These are phyloP conservation scores for Bruguiera gymnorhiza DNA, from an alignment of 345 rosid genomes.

Conservation along the genomic window DNA sequence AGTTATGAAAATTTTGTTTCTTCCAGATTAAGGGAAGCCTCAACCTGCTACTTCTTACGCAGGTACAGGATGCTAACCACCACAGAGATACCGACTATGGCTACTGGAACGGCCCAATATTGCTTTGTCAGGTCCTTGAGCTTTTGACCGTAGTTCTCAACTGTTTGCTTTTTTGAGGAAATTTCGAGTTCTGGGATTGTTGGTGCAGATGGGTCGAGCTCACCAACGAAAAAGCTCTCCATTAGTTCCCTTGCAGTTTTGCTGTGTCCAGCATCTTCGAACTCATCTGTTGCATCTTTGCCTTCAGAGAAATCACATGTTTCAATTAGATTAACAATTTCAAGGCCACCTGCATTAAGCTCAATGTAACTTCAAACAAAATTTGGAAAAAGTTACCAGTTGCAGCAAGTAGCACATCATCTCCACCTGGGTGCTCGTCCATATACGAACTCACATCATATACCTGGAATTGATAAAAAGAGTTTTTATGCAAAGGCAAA, in stretches of 20 bases:
- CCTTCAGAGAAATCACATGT: slow-evolving; percentile 34
- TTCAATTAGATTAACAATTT: slow-evolving; percentile 16
- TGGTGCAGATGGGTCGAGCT: slow-evolving; percentile 52
- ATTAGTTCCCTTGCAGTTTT: slow-evolving; percentile 62
- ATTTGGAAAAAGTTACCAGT: slow-evolving; percentile 43
- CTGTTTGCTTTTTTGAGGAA: slow-evolving; percentile 35
- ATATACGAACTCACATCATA: slow-evolving; percentile 76
- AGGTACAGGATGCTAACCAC: slow-evolving; percentile 52
- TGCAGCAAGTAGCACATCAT: slow-evolving; percentile 70
- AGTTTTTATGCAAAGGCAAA: not conserved
- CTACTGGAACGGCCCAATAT: slow-evolving; percentile 70
- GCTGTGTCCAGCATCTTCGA: slow-evolving; percentile 93
- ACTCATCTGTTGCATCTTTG: slow-evolving; percentile 78
- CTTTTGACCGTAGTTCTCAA: slow-evolving; percentile 31
- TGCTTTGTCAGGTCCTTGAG: slow-evolving; percentile 51
- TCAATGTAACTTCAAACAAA: not conserved
- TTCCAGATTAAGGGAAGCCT: not conserved
- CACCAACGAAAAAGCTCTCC: slow-evolving; percentile 64
- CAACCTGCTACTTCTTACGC: slow-evolving; percentile 49
- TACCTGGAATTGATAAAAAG: slow-evolving; percentile 42
- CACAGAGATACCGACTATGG: slow-evolving; percentile 54
- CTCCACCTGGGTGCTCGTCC: slow-evolving; percentile 97
- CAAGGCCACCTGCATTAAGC: not conserved
- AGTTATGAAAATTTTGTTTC: slow-evolving; percentile 19
- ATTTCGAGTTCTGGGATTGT: slow-evolving; percentile 66